Evolutionary conservation across 352 stramenopile genomes (phyloP), one percentile per base, ranked within the genome.

Genomic region (Aphanomyces astaci): DNA sequence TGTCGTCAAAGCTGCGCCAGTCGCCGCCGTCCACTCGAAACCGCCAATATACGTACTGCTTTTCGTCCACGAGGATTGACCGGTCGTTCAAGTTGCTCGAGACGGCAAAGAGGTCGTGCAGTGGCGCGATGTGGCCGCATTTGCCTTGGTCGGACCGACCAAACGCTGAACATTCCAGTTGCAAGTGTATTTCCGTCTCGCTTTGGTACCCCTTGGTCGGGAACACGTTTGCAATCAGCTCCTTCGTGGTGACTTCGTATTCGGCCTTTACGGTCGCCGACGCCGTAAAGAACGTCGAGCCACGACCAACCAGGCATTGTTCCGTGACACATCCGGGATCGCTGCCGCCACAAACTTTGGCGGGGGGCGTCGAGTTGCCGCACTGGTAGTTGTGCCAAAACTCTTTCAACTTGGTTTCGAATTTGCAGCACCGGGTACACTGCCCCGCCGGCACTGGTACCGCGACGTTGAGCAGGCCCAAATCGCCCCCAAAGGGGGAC

Each of bases 311-410:
- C 2, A 92, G 71, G 36, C 84, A 92, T 54, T 92, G 84, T 48
- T 79, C 65, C 25, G 86, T 73, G 1, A 39, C 24, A 55, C 82
- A 89, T 0, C 52, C 64, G 15, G 71, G 39, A 32, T 75, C 36
- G 9, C 32, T 36, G 56, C 56, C 56, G 11, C 17, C 10, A 36
- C 56, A 64, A 5, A 28, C 13, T 25, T 63, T 45, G 1, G 30
- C 56, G 9, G 56, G 31, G 19, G 22, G 13, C 27, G 31, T 52
- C 4, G 32, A 0, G 32, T 64, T 64, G 31, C 56, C 56, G 46
- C 84, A 92, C 43, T 72, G 78, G 72, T 86, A 92, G 66, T 88
- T 74, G n/a, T 72, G 75, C 80, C 79, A 90, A 49, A 71, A 78
- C 64, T 92, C 84, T 32, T 78, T 75, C 30, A 92, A 52, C 28